phyloP scores from a whole-genome alignment of 2,329 filamentous ascomycete genomes.

The Mariannaea elegans region DNA sequence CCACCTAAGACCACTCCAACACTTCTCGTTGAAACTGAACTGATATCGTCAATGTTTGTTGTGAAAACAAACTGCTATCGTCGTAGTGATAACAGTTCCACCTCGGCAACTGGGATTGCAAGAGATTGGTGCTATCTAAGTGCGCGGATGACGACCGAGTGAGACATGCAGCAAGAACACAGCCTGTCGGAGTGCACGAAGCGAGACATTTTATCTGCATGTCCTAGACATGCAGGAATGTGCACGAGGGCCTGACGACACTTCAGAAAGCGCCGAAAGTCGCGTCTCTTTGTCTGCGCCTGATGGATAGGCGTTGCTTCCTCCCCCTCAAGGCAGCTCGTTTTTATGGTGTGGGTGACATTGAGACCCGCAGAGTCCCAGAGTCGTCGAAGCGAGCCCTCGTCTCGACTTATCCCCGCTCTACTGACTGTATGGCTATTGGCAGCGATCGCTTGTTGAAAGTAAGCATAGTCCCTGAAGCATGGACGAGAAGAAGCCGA shows the following conservation, averaged over 20 bases:
- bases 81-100: constrained; percentile 1
- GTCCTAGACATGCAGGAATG: constrained; percentile 46
- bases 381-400: constrained; percentile 21
- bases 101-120: constrained; percentile 4
- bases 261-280: constrained; percentile 27
- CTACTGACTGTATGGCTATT: neutral
- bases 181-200: constrained; percentile 45
- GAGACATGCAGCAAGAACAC: constrained; percentile 40
- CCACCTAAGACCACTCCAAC: neutral
- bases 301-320: constrained; percentile 5
- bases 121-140: neutral
- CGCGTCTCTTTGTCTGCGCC: constrained; percentile 1
- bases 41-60: neutral
- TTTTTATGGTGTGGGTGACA: constrained; percentile 18
- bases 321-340: constrained; percentile 15
- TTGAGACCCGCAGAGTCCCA: constrained; percentile 21
- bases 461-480: constrained; percentile 26
- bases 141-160: constrained; percentile 24
- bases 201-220: constrained; percentile 50
- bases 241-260: constrained; percentile 29
- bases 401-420: constrained; percentile 2
- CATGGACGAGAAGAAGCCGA: neutral
- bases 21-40: neutral
- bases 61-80: neutral
- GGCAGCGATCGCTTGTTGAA: constrained; percentile 20